Base-by-base conservation (phyloP, 164 flowering plant genomes). In the Berberis vulgaris region DNA sequence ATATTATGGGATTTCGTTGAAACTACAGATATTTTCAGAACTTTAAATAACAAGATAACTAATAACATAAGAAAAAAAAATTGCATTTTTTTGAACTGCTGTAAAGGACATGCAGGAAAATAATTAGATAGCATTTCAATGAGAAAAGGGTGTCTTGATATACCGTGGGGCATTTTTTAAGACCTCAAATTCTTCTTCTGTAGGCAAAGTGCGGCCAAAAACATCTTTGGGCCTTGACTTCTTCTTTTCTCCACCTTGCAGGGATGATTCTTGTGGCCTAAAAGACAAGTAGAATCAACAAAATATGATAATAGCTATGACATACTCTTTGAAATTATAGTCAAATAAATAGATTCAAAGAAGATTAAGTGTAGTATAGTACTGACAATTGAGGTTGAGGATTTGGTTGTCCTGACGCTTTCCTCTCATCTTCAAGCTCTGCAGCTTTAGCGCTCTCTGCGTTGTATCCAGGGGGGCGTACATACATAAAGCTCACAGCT, bases 381-480 rank as follows among this genome's bases (percentile, higher is more conserved):
- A 26, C 26, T 26, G 26, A 26, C 26, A 72, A 63, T 61, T 72
- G 71, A 52, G 73, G 13, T 26, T 26, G 26, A 41, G 77, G 65
- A 61, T 70, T 59, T 10, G 8, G 46, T 39, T 72, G 70, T 41
- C 77, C 88, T 45, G 73, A 57, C 63, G 58, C 77, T 66, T 65
- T 86, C 65, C 69, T 77, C 75, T 85, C 86, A 62, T 86, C 96
- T 45, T 77, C 84, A 70, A 85, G 58, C 79, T 94, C 99, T 6
- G 99, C 99, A 64, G 99, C 96, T 76, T 90, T 94, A 26, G 99
- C 99, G 77, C 96, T 94, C 67, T 94, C 97, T 3, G 97, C 80
- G 78, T 89, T 85, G 67, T 83, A 94, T 52, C 99, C 99, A n/a
- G 99, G 99, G 1, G 99, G 99, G 3, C 97, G 86, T 8, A 91